phyloP scores from a whole-genome alignment of 2,329 filamentous ascomycete genomes.

The Penicillium palitans region DNA sequence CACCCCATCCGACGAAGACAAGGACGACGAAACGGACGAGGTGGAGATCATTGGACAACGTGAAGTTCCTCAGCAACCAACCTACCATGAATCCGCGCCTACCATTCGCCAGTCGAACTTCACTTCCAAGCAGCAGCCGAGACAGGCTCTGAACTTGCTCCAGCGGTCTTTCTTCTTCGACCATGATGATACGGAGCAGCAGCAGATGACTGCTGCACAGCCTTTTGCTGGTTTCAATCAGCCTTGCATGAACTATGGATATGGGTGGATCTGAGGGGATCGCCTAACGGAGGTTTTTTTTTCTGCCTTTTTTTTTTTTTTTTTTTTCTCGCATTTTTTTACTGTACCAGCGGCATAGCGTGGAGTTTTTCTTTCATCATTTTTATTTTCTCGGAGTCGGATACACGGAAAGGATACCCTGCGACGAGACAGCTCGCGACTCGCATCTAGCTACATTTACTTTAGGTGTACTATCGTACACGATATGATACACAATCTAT shows the following conservation, averaged over 20 bases:
- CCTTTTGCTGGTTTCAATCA: slow-evolving; percentile 31
- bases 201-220: slow-evolving; percentile 25
- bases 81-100: slow-evolving; percentile 4
- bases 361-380: slow-evolving; percentile 30
- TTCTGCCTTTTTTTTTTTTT: slow-evolving; percentile 12
- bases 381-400: slow-evolving; percentile 14
- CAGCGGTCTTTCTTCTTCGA: slow-evolving; percentile 39
- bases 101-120: slow-evolving; percentile 16
- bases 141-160: slow-evolving; percentile 28
- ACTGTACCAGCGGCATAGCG: slow-evolving; percentile 33
- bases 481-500: not conserved
- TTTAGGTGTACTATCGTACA: slow-evolving; percentile 4
- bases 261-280: slow-evolving; percentile 35
- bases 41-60: slow-evolving; percentile 16
- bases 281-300: slow-evolving; percentile 3
- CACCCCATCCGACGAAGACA: slow-evolving; percentile 62
- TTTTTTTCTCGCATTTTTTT: slow-evolving; percentile 5
- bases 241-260: slow-evolving; percentile 38
- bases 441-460: slow-evolving; percentile 3
- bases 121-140: slow-evolving; percentile 23
- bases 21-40: slow-evolving; percentile 59
- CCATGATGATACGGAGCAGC: slow-evolving; percentile 29
- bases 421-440: slow-evolving; percentile 11
- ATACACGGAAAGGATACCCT: slow-evolving; percentile 33
- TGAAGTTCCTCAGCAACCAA: slow-evolving; percentile 17